phyloP scores from a whole-genome alignment of 805 yeast species.

The Nakazawaea pomicola region DNA sequence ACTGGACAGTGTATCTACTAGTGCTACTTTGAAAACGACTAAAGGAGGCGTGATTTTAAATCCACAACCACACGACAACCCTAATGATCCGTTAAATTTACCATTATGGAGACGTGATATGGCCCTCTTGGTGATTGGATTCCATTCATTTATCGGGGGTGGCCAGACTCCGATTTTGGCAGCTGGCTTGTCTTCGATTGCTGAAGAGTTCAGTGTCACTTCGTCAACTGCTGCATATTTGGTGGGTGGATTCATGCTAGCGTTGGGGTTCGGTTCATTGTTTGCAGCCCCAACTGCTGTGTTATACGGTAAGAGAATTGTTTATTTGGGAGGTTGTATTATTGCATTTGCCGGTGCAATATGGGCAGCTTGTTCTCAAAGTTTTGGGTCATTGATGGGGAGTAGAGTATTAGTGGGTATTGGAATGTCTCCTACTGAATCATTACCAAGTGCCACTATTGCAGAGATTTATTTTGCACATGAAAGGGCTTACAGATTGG shows the following conservation, averaged over 20 bases:
- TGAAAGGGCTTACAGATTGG: constrained; percentile 43
- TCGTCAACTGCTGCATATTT: constrained; percentile 41
- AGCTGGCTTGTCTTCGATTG: constrained; percentile 43
- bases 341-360: constrained; percentile 46
- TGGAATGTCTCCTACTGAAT: constrained; percentile 58
- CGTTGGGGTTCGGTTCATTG: constrained; percentile 55
- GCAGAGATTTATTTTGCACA: constrained; percentile 57
- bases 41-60: constrained; percentile 43
- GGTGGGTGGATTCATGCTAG: constrained; percentile 55
- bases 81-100: constrained; percentile 66
- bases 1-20: constrained; percentile 3
- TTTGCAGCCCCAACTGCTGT: constrained; percentile 55
- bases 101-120: constrained; percentile 54
- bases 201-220: constrained; percentile 37
- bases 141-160: constrained; percentile 55
- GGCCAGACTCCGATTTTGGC: constrained; percentile 60
- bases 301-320: constrained; percentile 52
- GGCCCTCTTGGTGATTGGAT: constrained; percentile 47
- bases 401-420: constrained; percentile 56
- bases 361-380: constrained; percentile 47
- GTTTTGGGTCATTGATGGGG: constrained; percentile 47
- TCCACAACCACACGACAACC: constrained; percentile 61
- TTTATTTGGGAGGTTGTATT: constrained; percentile 43
- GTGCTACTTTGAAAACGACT: constrained; percentile 35
- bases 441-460: constrained; percentile 54